Evolutionary conservation across 192 early-diverging fungal genomes (phyloP).

Genomic region (Linnemannia zychae): DNA sequence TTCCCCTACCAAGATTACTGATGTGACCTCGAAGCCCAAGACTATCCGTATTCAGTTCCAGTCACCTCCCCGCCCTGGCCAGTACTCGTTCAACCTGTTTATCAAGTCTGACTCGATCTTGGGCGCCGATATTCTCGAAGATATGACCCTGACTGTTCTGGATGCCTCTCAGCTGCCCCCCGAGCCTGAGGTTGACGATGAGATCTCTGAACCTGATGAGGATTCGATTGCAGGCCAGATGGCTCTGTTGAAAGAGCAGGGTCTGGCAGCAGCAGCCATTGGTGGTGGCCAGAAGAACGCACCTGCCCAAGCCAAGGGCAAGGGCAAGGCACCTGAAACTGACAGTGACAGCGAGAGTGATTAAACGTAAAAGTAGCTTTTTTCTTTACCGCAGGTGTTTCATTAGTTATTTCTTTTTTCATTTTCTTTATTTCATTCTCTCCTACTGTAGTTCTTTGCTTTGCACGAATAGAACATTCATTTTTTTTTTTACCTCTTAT

Average conservation of each 20-base stretch:
- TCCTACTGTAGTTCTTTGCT: neutral
- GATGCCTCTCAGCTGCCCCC: slow-evolving; percentile 79
- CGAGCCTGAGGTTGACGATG: slow-evolving; percentile 87
- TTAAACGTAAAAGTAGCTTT: slow-evolving; percentile 7
- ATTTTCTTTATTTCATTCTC: slow-evolving; percentile 11
- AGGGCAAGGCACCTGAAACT: slow-evolving; percentile 47
- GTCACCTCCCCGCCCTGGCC: slow-evolving; percentile 88
- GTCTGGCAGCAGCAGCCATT: slow-evolving; percentile 65
- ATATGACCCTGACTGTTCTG: slow-evolving; percentile 83
- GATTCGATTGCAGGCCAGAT: slow-evolving; percentile 97
- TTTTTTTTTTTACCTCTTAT: no score
- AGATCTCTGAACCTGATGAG: slow-evolving; percentile 97
- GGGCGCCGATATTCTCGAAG: slow-evolving; percentile 85
- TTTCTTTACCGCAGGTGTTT: neutral
- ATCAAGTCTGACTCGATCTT: slow-evolving; percentile 92
- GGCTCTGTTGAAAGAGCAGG: slow-evolving; percentile 88
- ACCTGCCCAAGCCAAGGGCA: slow-evolving; percentile 11
- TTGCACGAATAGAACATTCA: neutral
- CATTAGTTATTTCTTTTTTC: neutral
- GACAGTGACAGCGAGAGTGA: slow-evolving; percentile 53
- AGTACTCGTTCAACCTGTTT: slow-evolving; percentile 84
- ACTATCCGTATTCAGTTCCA: slow-evolving; percentile 92
- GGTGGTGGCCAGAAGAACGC: slow-evolving; percentile 51
- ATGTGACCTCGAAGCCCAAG: slow-evolving; percentile 72
- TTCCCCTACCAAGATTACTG: slow-evolving; percentile 81